Evolutionary conservation across 2,329 filamentous ascomycete genomes (phyloP).

Genomic region (Microsporum ferrugineum): DNA sequence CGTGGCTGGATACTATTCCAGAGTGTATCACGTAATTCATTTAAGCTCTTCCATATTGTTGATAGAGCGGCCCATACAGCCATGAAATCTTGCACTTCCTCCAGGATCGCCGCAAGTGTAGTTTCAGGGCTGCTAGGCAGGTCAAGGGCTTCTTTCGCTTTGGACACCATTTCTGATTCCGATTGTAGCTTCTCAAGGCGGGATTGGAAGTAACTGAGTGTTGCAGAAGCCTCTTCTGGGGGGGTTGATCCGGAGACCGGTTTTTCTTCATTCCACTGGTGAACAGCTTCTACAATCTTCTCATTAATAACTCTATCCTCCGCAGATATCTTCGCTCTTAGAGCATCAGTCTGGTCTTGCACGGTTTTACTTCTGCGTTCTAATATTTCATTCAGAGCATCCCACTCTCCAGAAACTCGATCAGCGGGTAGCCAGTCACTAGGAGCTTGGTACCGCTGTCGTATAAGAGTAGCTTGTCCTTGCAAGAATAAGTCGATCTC

Average conservation of each 20-base stretch:
- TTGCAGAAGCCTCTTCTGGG: constrained; percentile 75
- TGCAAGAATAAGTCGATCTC: constrained; percentile 94
- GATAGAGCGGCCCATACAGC: constrained; percentile 94
- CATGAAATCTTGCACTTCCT: constrained; percentile 97
- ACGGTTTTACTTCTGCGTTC: constrained; percentile 90
- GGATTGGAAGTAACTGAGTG: constrained; percentile 68
- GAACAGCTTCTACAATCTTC: constrained; percentile 73
- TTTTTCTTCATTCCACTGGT: constrained; percentile 91
- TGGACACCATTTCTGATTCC: constrained; percentile 86
- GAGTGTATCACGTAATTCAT: constrained; percentile 79
- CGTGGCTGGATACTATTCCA: constrained; percentile 95
- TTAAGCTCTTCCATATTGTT: constrained; percentile 91
- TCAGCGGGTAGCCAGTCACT: constrained; percentile 91
- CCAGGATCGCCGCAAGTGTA: constrained; percentile 71
- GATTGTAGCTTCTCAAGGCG: constrained; percentile 75
- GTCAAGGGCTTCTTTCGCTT: constrained; percentile 92
- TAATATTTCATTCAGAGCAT: constrained; percentile 81
- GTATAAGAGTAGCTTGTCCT: constrained; percentile 80
- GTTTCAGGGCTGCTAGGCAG: constrained; percentile 69
- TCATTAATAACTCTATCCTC: constrained; percentile 86
- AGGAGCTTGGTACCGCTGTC: constrained; percentile 88
- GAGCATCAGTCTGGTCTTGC: constrained; percentile 86
- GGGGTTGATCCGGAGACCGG: constrained; percentile 90
- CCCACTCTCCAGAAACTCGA: constrained; percentile 94
- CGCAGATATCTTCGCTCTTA: constrained; percentile 86